phyloP scores from a whole-genome alignment of 2,329 filamentous ascomycete species.

The Fusarium beomiforme region DNA sequence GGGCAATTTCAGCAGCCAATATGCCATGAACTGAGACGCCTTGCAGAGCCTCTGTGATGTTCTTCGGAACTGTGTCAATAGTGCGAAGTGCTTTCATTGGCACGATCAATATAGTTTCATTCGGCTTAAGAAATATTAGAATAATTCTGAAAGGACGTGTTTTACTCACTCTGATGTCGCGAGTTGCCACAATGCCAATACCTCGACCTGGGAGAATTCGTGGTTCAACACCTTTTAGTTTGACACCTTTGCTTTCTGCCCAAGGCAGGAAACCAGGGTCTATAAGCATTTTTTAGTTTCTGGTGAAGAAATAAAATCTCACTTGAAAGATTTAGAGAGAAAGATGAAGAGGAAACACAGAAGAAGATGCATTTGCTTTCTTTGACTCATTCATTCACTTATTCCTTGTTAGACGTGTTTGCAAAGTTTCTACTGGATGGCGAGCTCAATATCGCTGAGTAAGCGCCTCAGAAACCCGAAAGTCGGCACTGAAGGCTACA shows the following conservation, averaged over 20 bases:
- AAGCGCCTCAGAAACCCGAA: neutral
- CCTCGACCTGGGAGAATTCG: conserved; percentile 76
- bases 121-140: conserved; percentile 44
- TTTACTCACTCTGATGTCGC: conserved; percentile 67
- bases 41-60: conserved; percentile 63
- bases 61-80: conserved; percentile 65
- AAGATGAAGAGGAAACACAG: no score
- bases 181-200: conserved; percentile 79
- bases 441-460: conserved; percentile 21
- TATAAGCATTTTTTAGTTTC: conserved; percentile 33
- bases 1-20: conserved; percentile 73
- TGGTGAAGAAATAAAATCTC: neutral
- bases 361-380: neutral
- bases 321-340: neutral
- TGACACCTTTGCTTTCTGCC: conserved; percentile 60
- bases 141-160: neutral
- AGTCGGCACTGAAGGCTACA: neutral
- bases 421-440: conserved; percentile 28
- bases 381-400: conserved; percentile 19
- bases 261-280: conserved; percentile 66
- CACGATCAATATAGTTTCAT: conserved; percentile 71
- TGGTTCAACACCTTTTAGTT: conserved; percentile 69
- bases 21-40: conserved; percentile 75
- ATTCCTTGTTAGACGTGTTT: neutral
- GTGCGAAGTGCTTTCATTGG: conserved; percentile 73